Evolutionary conservation across 176 grass and related monocot genomes (phyloP).

Genomic region (Themeda triandra): DNA sequence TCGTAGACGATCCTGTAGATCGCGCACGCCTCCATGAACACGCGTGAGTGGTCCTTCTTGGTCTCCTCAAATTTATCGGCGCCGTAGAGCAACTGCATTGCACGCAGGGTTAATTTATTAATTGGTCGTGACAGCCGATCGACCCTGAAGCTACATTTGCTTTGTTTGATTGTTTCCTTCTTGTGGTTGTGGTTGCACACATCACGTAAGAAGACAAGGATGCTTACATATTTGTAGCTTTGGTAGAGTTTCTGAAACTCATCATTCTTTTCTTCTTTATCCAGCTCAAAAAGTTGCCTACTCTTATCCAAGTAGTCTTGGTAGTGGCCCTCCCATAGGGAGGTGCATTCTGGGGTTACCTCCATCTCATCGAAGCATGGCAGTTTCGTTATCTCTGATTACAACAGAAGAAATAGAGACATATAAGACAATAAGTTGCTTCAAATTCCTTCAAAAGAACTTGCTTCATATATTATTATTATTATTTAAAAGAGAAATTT

Average conservation of each 20-base stretch:
- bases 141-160: not conserved
- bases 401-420: not conserved
- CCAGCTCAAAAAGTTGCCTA: not conserved
- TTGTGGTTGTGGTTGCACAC: no score
- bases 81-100: constrained; percentile 51
- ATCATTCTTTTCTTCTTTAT: constrained; percentile 17
- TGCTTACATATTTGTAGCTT: constrained; percentile 56
- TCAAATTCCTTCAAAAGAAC: not conserved
- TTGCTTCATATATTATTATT: not conserved
- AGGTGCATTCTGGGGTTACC: not conserved
- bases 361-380: constrained; percentile 29
- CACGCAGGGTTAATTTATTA: not conserved
- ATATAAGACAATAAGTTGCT: not conserved
- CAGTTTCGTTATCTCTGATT: constrained; percentile 43
- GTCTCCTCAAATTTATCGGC: constrained; percentile 42
- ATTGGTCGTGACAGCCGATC: not conserved
- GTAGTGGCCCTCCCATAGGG: constrained; percentile 27
- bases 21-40: constrained; percentile 39
- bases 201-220: not conserved
- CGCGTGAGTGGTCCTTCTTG: not conserved
- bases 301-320: constrained; percentile 37
- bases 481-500: no score
- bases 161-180: not conserved
- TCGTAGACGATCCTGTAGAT: constrained; percentile 53
- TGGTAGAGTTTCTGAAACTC: constrained; percentile 37